Percentiles rank a stretch among this genome's conserved stretches.
Evolutionary conservation across 176 grass and related monocot genomes (phyloP).

Genomic region (Thalia dealbata): DNA sequence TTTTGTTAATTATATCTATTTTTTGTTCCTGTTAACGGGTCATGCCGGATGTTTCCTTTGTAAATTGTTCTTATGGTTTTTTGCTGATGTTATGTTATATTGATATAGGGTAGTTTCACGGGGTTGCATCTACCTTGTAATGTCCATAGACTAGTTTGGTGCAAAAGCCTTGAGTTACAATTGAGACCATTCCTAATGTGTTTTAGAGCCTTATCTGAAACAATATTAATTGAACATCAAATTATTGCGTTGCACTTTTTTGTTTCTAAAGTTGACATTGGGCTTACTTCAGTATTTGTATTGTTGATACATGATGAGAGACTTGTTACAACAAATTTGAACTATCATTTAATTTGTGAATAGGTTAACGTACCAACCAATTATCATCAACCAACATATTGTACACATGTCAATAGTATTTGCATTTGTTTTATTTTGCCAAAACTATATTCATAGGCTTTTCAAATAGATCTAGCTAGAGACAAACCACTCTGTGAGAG

Average conservation of each 20-base stretch:
- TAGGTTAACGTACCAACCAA: background rate
- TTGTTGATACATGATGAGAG: background rate
- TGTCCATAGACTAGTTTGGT: background rate
- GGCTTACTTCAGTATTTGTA: too few species aligned
- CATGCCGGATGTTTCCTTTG: too few species aligned
- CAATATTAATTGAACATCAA: background rate
- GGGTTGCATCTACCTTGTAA: background rate
- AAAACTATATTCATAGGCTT: background rate
- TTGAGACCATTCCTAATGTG: background rate
- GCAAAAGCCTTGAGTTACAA: background rate
- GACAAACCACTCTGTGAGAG: background rate
- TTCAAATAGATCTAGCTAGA: background rate
- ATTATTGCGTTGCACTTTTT: background rate
- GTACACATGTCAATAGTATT: background rate
- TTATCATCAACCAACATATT: background rate
- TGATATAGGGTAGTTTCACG: background rate
- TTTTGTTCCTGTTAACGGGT: too few species aligned
- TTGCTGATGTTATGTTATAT: background rate
- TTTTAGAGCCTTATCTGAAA: background rate
- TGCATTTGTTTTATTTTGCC: background rate
- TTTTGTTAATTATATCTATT: background rate
- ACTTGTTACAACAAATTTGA: background rate
- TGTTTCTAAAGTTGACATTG: too few species aligned
- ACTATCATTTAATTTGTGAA: too few species aligned
- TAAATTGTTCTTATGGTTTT: background rate